Conservation (phyloP, 208 protist species). For the Acanthamoeba rhysodes region DNA sequence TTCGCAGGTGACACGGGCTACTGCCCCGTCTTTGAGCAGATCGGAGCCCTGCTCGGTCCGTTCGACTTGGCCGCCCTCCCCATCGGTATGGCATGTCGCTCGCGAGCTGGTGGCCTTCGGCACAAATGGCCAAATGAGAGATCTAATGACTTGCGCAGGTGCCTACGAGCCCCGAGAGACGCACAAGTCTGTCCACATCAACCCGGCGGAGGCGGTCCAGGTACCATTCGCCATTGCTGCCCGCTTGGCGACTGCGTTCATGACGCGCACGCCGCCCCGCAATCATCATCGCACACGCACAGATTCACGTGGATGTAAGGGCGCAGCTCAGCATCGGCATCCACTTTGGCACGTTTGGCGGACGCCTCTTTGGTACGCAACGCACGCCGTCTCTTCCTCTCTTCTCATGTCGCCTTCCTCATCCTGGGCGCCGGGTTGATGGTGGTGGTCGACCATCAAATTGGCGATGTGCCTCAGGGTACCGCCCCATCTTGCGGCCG, state of each 20-base stretch:
- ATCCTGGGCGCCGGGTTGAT: not conserved
- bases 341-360: slow-evolving; percentile 20
- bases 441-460: too few species aligned
- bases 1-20: slow-evolving; percentile 34
- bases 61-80: not conserved
- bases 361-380: not conserved
- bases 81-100: not conserved
- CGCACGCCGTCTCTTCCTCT: not conserved
- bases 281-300: not conserved
- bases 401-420: not conserved
- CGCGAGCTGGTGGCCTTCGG: not conserved
- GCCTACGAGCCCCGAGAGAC: slow-evolving; percentile 2
- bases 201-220: not conserved
- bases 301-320: not conserved
- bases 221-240: too few species aligned
- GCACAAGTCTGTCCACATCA: slow-evolving; percentile 28
- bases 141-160: not conserved
- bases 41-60: not conserved
- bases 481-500: not conserved
- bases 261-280: too few species aligned
- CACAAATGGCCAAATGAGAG: too few species aligned
- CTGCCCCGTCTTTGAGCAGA: not conserved
- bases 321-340: not conserved
- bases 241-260: too few species aligned
- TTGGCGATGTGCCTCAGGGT: not conserved